A percentile compares a stretch with the other conserved stretches of the same genome.
These are phyloP conservation scores for Larix kaempferi DNA, from an alignment of 75 land plant species.

Conservation along the genomic window DNA sequence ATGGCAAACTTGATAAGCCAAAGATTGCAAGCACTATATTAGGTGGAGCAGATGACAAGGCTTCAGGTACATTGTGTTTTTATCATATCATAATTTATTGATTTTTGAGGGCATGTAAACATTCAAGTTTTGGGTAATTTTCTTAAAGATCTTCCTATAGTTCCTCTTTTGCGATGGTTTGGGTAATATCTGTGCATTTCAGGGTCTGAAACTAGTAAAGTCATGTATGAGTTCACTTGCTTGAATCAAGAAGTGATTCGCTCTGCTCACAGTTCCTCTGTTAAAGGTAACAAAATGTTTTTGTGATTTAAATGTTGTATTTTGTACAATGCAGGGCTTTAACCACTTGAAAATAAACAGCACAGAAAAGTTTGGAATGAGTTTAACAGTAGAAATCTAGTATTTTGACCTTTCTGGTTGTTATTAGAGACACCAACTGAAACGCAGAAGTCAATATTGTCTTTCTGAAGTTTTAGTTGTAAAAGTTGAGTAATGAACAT, in stretches of 20 bases:
- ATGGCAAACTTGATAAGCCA: background rate
- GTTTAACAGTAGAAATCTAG: background rate
- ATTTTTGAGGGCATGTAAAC: background rate
- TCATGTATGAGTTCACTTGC: slow-evolving; percentile 19
- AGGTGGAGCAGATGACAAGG: background rate
- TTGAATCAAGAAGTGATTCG: slow-evolving; percentile 20
- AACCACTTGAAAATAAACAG: background rate
- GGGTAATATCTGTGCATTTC: background rate
- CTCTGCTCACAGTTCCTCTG: slow-evolving; percentile 94
- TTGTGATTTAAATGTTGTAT: background rate
- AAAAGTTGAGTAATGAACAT: background rate
- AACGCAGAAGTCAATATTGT: background rate
- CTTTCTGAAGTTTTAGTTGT: background rate
- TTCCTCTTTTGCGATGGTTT: background rate
- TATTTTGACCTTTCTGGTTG: background rate
- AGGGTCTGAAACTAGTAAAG: background rate
- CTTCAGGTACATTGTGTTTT: slow-evolving; percentile 4
- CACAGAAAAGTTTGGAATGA: background rate
- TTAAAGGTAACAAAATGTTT: slow-evolving; percentile 59
- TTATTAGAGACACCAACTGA: background rate
- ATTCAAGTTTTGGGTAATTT: background rate
- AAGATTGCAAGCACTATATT: background rate
- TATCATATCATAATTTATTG: background rate
- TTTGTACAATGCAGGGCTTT: background rate
- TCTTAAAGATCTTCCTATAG: background rate